Base-by-base conservation (phyloP, 352 stramenopile genomes). In the Phytopythium kandeliae region DNA sequence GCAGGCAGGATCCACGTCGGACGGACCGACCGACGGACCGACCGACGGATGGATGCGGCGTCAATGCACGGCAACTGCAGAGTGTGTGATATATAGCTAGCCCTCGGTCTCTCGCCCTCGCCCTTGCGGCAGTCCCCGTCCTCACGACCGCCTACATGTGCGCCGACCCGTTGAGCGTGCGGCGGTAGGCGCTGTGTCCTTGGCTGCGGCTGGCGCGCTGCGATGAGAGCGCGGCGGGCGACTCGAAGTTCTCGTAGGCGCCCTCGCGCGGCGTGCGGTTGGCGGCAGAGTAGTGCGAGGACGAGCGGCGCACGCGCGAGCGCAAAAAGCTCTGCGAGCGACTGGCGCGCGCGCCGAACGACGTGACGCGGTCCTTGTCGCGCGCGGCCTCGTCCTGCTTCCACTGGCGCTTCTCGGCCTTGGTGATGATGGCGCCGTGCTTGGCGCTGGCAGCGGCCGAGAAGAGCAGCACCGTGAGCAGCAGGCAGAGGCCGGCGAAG, bases 171-270 rank as follows among this genome's bases (percentile, higher is more conserved):
- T 74, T 74, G n/a, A 71, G 62, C 55, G 58, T 63, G 40, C 65
- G 62, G 22, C 58, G 58, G 33, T 53, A 44, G 30, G 13, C 16
- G 46, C 46, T 52, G 46, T 22, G 15, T 21, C 21, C 47, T 21
- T 49, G 52, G 22, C 52, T 57, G 44, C 61, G 61, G 50, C 65
- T 70, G 17, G 37, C 42, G 21, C 37, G 49, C 37, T 55, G 49
- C 26, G 58, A 43, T 44, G 62, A 63, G 35, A 63, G 49, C 15
- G 55, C 62, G 2, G 65, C 62, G 6, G 84, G 84, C 34, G 84
- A 90, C 55, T 91, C 79, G 49, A 92, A 92, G 60, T 88, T 84
- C 51, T 89, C 70, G 62, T 94, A 94, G 34, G 66, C 69, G 51
- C 63, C 74, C 37, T 90, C 74, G 16, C 73, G 66, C 2, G 74